A percentile compares a stretch with the other conserved stretches of the same genome.
Conservation (phyloP, 495 filamentous ascomycete species). For the Podospora didyma region DNA sequence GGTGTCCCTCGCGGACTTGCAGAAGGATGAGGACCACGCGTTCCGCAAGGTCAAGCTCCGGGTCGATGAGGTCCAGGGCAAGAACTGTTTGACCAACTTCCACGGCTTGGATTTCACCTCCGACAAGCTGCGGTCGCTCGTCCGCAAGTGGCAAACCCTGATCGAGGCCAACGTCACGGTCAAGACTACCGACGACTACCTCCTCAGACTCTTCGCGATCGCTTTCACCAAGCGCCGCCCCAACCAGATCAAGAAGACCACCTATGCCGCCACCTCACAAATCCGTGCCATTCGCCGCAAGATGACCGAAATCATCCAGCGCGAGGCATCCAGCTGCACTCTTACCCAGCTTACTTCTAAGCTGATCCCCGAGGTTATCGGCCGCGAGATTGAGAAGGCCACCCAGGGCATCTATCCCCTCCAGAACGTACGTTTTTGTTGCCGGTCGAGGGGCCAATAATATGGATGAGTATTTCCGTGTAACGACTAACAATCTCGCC, state of each 20-base stretch:
- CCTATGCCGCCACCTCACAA: slow-evolving; percentile 92
- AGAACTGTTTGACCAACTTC: slow-evolving; percentile 99
- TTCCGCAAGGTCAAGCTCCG: slow-evolving; percentile 99
- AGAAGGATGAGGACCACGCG: slow-evolving; percentile 98
- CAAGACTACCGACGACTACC: slow-evolving; percentile 99
- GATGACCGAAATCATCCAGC: slow-evolving; percentile 98
- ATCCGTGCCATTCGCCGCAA: slow-evolving; percentile 97
- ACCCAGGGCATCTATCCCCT: slow-evolving; percentile 99
- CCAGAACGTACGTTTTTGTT: slow-evolving; percentile 76
- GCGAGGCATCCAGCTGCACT: slow-evolving; percentile 89
- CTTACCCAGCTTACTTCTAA: slow-evolving; percentile 93
- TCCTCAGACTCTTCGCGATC: slow-evolving; percentile 95
- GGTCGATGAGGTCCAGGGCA: slow-evolving; percentile 97
- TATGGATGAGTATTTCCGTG: not conserved
- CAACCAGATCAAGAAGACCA: slow-evolving; percentile 99
- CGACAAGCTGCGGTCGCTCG: slow-evolving; percentile 96
- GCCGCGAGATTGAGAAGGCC: slow-evolving; percentile 98
- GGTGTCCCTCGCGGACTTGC: slow-evolving; percentile 96
- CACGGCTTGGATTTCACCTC: slow-evolving; percentile 99
- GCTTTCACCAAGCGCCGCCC: slow-evolving; percentile 98
- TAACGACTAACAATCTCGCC: slow-evolving; percentile 19
- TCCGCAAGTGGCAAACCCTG: slow-evolving; percentile 98
- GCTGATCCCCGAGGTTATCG: slow-evolving; percentile 98
- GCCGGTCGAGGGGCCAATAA: not conserved
- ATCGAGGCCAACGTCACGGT: slow-evolving; percentile 99